Percentiles rank a stretch among this genome's conserved stretches.
phyloP scores from a whole-genome alignment of 106 monocot species.

The Platanthera zijinensis region DNA sequence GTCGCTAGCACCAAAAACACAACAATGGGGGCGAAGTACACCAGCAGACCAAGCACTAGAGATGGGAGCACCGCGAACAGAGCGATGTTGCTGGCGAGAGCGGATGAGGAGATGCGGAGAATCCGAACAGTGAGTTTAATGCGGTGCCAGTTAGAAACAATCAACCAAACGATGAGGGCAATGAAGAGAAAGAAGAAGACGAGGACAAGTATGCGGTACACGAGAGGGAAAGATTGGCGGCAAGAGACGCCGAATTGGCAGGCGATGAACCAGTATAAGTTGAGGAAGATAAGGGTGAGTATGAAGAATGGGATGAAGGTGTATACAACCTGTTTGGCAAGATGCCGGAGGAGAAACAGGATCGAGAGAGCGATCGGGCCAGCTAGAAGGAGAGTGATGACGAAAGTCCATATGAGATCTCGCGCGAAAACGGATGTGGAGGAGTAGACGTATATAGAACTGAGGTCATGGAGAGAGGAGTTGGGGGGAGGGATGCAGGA shows the following conservation, averaged over 20 bases:
- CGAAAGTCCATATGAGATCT: slow-evolving; percentile 51
- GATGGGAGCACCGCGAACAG: slow-evolving; percentile 41
- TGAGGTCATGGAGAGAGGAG: slow-evolving; percentile 13
- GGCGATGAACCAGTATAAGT: slow-evolving; percentile 81
- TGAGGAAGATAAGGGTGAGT: slow-evolving; percentile 47
- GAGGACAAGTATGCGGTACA: slow-evolving; percentile 59
- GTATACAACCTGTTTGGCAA: slow-evolving; percentile 67
- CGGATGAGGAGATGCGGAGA: slow-evolving; percentile 37
- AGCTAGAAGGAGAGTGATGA: slow-evolving; percentile 45
- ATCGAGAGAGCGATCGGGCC: slow-evolving; percentile 33
- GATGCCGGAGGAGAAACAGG: slow-evolving; percentile 50
- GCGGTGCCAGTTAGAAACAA: slow-evolving; percentile 68
- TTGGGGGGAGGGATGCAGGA: slow-evolving; percentile 18
- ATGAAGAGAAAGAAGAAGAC: slow-evolving; percentile 62
- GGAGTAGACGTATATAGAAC: slow-evolving; percentile 8
- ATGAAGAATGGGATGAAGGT: slow-evolving; percentile 65
- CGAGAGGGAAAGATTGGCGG: slow-evolving; percentile 37
- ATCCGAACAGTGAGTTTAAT: slow-evolving; percentile 63
- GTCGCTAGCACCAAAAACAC: slow-evolving; percentile 66
- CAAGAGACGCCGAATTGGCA: slow-evolving; percentile 37
- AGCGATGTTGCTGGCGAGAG: slow-evolving; percentile 43
- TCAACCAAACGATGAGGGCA: slow-evolving; percentile 49
- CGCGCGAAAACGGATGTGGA: slow-evolving; percentile 13
- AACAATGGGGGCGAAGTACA: slow-evolving; percentile 45
- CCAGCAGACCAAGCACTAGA: slow-evolving; percentile 33